phyloP scores from a whole-genome alignment of 1,284 basidiomycete genomes.

The Abortiporus biennis region DNA sequence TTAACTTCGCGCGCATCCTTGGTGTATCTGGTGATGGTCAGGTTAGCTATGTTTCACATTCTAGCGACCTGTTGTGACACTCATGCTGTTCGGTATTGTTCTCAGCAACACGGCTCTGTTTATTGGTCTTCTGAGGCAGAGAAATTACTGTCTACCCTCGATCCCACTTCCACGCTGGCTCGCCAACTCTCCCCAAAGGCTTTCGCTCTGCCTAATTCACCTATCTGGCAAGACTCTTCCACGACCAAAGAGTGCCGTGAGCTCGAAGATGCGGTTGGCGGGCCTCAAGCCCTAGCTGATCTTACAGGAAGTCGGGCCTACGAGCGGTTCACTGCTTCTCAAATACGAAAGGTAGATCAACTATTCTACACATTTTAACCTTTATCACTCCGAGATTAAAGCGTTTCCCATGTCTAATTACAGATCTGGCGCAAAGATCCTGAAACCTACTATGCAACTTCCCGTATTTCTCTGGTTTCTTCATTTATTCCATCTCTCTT shows the following conservation, averaged over 20 bases:
- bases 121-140: conserved; percentile 72
- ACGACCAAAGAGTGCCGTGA: conserved; percentile 71
- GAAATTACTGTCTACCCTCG: conserved; percentile 46
- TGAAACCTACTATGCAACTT: conserved; percentile 59
- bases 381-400: conserved; percentile 11
- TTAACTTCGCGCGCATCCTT: conserved; percentile 52
- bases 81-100: conserved; percentile 5
- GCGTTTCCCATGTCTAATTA: conserved; percentile 4
- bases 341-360: conserved; percentile 66
- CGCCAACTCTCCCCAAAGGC: conserved; percentile 53
- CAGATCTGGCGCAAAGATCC: conserved; percentile 58
- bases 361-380: conserved; percentile 1
- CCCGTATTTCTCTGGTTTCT: conserved; percentile 75
- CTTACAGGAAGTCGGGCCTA: conserved; percentile 83
- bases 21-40: conserved; percentile 76
- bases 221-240: conserved; percentile 93
- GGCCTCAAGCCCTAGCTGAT: conserved; percentile 64
- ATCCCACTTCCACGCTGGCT: conserved; percentile 44
- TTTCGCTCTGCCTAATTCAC: conserved; percentile 68
- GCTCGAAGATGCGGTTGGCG: conserved; percentile 65
- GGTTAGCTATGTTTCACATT: conserved; percentile 28
- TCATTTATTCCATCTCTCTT: conserved; percentile 83
- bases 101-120: conserved; percentile 87
- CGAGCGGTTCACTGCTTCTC: conserved; percentile 84
- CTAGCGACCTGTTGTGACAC: not conserved